Evolutionary conservation across 1,284 basidiomycete species (phyloP), one percentile per base, ranked within the genome.

Genomic region (Rugosomyces carneus): DNA sequence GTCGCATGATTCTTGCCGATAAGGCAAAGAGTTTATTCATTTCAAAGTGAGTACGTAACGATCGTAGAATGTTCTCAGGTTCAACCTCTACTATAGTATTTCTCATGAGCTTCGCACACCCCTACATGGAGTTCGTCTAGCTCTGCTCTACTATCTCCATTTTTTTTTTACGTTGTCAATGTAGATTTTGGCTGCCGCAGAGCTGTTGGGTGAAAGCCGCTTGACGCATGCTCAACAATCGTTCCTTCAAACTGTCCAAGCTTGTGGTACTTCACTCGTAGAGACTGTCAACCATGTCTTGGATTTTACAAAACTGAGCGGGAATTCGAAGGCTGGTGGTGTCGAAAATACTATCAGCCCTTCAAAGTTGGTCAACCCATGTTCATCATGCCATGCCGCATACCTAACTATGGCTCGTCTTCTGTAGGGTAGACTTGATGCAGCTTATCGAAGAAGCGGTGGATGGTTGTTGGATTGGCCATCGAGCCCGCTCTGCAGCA

Each of bases 251-350:
- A 93, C 91, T 0, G 84, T 91, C 1, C 84, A 89, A 60, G 88
- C 87, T n/a, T 91, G 89, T 56, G 87, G 87, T 13, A 89, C 83
- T 15, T 89, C 87, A 0, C 72, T 90, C 2, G 84, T 88, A 11
- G 88, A 90, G 66, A 89, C 88, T 2, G 93, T 98, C 48, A 97
- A 97, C 60, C 94, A 98, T 58, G 94, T 98, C 5, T 73, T 98
- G 29, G 94, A 97, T 64, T 97, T 95, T 61, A 96, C 93, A 27
- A 97, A 97, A 62, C 75, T 96, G 16, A 93, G 89, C 58, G 92
- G 93, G n/a, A 87, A 86, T 53, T 72, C 82, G 34, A 89, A 88
- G 61, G 72, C 78, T 1, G 84, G 84, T 31, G 84, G 81, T 39
- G 80, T 82, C 5, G 85, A 86, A 59, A 81, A 85, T 54, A 76